Base-by-base conservation (phyloP, 108 stramenopile genomes). In the Licmophora abbreviata region DNA sequence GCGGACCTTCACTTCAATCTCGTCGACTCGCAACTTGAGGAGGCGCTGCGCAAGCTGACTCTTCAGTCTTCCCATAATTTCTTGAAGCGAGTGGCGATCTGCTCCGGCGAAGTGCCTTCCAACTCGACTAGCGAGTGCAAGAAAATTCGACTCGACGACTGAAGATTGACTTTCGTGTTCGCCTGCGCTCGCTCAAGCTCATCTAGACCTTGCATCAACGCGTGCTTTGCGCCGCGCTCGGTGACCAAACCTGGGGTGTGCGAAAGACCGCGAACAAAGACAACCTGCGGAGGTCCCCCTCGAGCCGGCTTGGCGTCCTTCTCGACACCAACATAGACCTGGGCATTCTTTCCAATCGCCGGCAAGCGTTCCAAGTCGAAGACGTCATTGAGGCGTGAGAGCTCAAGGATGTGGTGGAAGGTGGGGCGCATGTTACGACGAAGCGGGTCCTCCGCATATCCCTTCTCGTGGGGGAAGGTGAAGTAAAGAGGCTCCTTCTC, bases 351-450 rank as follows among this genome's bases (percentile, higher is more conserved):
- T 47, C 91, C 91, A 51, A 97, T 74, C 32, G 95, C 80, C 34
- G 79, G 74, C 29, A 95, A 69, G 22, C 92, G 85, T 58, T 88
- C 81, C 29, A 95, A 67, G 41, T 80, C 57, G 58, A 77, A 93
- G 76, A 93, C 94, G n/a, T 79, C 48, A 30, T 47, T 58, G 17
- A 95, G 75, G 15, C 93, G 79, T 21, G 56, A 44, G 18, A 97
- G 79, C 64, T 97, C 96, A 22, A 97, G 72, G 21, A 95, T 63
- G 49, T 97, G 92, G 69, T 90, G 88, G 79, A 95, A 94, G 6
- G 96, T 95, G 12, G 96, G 93, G 23, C 96, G 78, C 96, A 97
- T 95, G 72, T 94, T 86, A 29, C 96, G 83, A 23, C 93, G 75
- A 37, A 95, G 71, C 43, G 90, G 90, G 48, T 95, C 92, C 58